Base-by-base conservation (phyloP, 305 asterid species). In the Caryopteris hybrid region DNA sequence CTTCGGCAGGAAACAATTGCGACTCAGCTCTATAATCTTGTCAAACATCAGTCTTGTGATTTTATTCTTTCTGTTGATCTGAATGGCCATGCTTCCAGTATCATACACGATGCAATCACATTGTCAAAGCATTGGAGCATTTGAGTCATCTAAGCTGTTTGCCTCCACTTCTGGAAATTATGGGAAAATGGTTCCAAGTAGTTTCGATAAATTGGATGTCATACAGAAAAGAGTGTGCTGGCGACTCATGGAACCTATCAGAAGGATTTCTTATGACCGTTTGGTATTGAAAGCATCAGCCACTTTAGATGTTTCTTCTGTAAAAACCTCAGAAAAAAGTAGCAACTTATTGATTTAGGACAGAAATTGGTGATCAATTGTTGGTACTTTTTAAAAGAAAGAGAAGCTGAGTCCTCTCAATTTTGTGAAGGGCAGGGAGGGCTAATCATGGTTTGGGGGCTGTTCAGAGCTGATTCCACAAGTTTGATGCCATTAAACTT, bases 391-490 rank as follows among this genome's bases (percentile, higher is more conserved):
- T 88, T 55, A 72, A 74, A 60, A 83, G 71, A 82, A 75, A 74
- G 72, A 65, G 59, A 90, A 70, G 77, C 79, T 41, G 81, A 79
- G n/a, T 70, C 85, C 20, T 60, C 68, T 62, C 79, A 74, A 68
- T 63, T 74, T 69, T 45, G 54, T 75, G 72, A 69, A 56, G 74
- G 31, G 25, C 59, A 73, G 16, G 74, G 64, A 16, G 86, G 75
- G 39, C 72, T 87, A 12, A 46, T 78, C 70, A 77, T 88, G 91
- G 55, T 74, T 46, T 90, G 97, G 96, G 90, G 96, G 8, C 41
- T 82, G 64, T 90, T 83, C 79, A 83, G 85, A 55, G 80, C 84
- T 29, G 81, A 88, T 77, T 81, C 90, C 5, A 71, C 78, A 56
- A 70, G 65, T 67, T 78, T 88, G 71, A 76, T 85, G 88, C 83